phyloP scores from a whole-genome alignment of 2,329 filamentous ascomycete species.

The Ascochyta koolunga region DNA sequence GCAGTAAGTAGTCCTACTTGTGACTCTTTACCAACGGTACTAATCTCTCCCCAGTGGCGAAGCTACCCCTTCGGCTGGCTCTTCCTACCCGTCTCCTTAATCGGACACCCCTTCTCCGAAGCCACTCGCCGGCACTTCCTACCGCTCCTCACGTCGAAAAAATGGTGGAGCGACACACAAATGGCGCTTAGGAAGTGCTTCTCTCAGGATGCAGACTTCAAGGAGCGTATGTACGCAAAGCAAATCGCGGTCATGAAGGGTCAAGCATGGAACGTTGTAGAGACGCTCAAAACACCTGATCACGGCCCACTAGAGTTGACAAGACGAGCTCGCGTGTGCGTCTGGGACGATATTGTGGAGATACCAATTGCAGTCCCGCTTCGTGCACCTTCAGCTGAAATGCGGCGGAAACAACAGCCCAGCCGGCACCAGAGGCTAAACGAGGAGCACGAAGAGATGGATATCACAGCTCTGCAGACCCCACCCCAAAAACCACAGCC shows the following conservation, averaged over 20 bases:
- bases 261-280: constrained; percentile 98
- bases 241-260: constrained; percentile 99
- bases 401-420: constrained; percentile 68
- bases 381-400: constrained; percentile 82
- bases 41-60: constrained; percentile 60
- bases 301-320: constrained; percentile 95
- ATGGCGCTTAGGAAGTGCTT: constrained; percentile 85
- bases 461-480: constrained; percentile 75
- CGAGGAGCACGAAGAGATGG: constrained; percentile 80
- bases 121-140: constrained; percentile 93
- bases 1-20: constrained; percentile 60
- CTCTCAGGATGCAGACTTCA: constrained; percentile 90
- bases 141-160: constrained; percentile 90
- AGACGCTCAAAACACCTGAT: constrained; percentile 90
- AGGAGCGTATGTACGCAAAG: constrained; percentile 98
- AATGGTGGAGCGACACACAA: constrained; percentile 97
- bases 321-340: constrained; percentile 85
- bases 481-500: constrained; percentile 56
- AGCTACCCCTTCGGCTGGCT: constrained; percentile 99
- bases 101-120: constrained; percentile 94
- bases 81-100: constrained; percentile 93
- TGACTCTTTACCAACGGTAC: neutral
- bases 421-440: constrained; percentile 28
- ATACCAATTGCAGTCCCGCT: constrained; percentile 93
- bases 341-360: constrained; percentile 98